Evolutionary conservation across 345 rosid species (phyloP), one percentile per base, ranked within the genome.

Genomic region (Syzygium grande): DNA sequence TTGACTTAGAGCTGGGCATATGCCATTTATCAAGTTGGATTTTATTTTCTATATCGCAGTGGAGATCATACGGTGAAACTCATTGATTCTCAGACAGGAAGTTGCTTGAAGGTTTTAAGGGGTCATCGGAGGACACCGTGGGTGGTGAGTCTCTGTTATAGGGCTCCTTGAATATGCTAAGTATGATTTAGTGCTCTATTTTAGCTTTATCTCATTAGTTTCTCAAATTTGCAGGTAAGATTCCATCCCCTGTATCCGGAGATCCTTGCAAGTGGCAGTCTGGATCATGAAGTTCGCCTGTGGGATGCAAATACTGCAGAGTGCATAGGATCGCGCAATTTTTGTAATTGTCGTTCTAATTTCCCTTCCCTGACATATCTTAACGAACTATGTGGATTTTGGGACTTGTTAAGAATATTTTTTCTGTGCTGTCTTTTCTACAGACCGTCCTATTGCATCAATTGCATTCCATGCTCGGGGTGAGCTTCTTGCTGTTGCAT

Each of bases 41-140:
- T 25, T 86, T 30, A 59, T 91, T 38, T 79, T 52, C 23, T 83
- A 52, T 51, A 83, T 55, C 92, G 91, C 92, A 95, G 98, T 89
- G 99, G 98, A 79, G 99, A 97, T 87, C 98, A 97, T 87, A 97
- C 98, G 1, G 98, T 97, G 87, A 94, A 95, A 94, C 94, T 96
- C 87, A 95, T 97, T 91, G 98, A 97, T 91, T 96, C 95, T 87
- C 93, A 94, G 90, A 96, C 95, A 84, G 99, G 99, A 89, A 93
- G 92, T 88, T 97, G 99, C 94, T 93, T 95, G 89, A 97, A 97
- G 92, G 98, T 96, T 87, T 92, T 97, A 92, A 94, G 89, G 51
- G 99, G 99, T 90, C 99, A 97, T 91, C 93, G 98, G 89, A 93
- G 99, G 90, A 97, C 99, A 53, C 99, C 99, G 6, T 97, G 99